Base-by-base conservation (phyloP, 2,329 filamentous ascomycete genomes). In the Amesomyces nigricolor region DNA sequence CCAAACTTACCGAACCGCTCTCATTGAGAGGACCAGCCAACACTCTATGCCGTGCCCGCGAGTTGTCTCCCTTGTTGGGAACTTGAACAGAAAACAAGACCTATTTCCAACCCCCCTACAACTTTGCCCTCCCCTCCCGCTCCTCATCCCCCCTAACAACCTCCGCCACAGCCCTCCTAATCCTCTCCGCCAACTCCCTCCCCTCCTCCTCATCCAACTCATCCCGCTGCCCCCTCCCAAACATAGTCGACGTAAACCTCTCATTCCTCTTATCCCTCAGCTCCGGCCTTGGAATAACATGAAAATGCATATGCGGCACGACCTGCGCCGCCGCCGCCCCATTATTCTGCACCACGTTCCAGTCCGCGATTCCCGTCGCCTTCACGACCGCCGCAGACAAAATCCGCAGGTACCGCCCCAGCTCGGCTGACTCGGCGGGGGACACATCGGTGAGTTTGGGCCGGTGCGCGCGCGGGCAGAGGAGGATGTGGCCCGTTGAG, bases 321-420 rank as follows among this genome's bases (percentile, higher is more conserved):
- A 96, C 90, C 73, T 97, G 92, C 2, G 91, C 91, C 2, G 92
- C 92, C 32, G 90, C 83, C 3, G 85, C 85, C 14, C 92, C 90
- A 64, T 96, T 97, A 69, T 97, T 97, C 75, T 97, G 92, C 53
- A 97, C 89, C 30, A 97, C 84, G 71, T 99, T 99, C 87, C 92
- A 97, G 72, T 96, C 91, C 49, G 77, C 78, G 1, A 89, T 81
- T 9, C 85, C 87, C 2, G 86, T 88, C 0, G 84, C 82, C 50
- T 76, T 77, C 32, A 83, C 79, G 38, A 96, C 77, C 0, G 88
- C 88, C 17, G 81, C 75, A 16, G 87, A 88, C 2, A 96, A 74
- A 3, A 92, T 71, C 35, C 89, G 84, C 29, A 95, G 79, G 75
- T 78, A 81, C 58, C 70, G 68, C 64, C 88, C 83, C 53, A 95